Evolutionary conservation across 768 basidiomycete genomes (phyloP).

Genomic region (Aureoboletus auriporus): DNA sequence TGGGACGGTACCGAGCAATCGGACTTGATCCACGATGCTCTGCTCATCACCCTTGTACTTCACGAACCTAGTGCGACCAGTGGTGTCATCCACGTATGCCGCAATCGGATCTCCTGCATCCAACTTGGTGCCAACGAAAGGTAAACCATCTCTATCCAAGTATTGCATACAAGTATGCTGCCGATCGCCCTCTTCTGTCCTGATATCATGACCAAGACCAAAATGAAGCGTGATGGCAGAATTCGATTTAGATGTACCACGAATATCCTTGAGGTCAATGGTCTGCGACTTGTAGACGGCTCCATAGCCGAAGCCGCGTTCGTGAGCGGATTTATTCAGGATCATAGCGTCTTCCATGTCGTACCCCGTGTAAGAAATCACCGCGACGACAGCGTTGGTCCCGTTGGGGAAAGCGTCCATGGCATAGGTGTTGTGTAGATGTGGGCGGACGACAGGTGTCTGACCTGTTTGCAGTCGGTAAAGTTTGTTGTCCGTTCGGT

Average conservation of each 20-base stretch:
- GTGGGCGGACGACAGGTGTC: constrained; percentile 90
- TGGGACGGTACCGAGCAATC: constrained; percentile 64
- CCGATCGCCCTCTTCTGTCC: constrained; percentile 43
- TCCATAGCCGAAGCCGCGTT: constrained; percentile 95
- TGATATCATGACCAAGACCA: constrained; percentile 77
- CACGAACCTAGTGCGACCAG: constrained; percentile 75
- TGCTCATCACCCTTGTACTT: constrained; percentile 97
- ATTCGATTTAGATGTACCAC: constrained; percentile 56
- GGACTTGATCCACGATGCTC: constrained; percentile 86
- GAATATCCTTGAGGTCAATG: constrained; percentile 81
- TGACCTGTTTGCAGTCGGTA: constrained; percentile 95
- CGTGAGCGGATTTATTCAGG: constrained; percentile 96
- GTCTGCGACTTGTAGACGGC: constrained; percentile 94
- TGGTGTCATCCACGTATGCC: constrained; percentile 84
- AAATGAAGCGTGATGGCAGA: constrained; percentile 80
- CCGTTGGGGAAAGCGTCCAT: constrained; percentile 99
- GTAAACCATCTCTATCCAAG: constrained; percentile 82
- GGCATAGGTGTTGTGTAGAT: constrained; percentile 87
- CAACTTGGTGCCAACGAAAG: constrained; percentile 67
- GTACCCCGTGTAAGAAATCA: constrained; percentile 99
- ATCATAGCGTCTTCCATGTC: constrained; percentile 99
- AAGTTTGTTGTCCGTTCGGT: constrained; percentile 97
- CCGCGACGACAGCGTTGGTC: constrained; percentile 97
- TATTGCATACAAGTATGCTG: constrained; percentile 45
- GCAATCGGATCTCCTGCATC: constrained; percentile 75